These are phyloP conservation scores for Tirmania nivea DNA, from an alignment of 495 filamentous ascomycete species.

Conservation along the genomic window DNA sequence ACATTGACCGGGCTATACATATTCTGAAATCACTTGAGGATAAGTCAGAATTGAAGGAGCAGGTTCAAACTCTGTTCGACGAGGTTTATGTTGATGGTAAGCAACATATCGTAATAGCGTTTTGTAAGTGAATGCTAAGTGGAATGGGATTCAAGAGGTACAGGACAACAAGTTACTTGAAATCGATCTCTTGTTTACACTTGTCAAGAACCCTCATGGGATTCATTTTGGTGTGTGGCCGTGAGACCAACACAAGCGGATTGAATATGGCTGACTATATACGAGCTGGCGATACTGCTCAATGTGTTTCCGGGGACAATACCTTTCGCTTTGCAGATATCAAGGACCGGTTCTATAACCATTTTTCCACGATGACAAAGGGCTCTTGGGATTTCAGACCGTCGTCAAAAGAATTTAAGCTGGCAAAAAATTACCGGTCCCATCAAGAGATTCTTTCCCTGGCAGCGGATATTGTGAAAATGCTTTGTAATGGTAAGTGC, in stretches of 20 bases:
- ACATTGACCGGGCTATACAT: constrained; percentile 20
- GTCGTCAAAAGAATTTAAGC: constrained; percentile 17
- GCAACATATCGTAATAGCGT: too few species aligned
- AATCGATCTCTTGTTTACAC: constrained; percentile 20
- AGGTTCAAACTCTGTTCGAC: constrained; percentile 18
- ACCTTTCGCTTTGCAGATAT: constrained; percentile 25
- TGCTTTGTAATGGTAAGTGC: not conserved
- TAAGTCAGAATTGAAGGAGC: not conserved
- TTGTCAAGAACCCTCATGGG: constrained; percentile 19
- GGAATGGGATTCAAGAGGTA: too few species aligned
- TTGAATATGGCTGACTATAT: too few species aligned
- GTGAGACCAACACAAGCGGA: too few species aligned
- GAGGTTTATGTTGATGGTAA: constrained; percentile 27
- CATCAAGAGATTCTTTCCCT: constrained; percentile 26
- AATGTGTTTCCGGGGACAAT: constrained; percentile 26
- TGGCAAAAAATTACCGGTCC: constrained; percentile 25
- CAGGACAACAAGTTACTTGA: constrained; percentile 25
- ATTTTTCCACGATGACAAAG: constrained; percentile 11
- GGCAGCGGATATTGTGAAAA: constrained; percentile 23
- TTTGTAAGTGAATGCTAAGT: too few species aligned
- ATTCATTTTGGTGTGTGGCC: constrained; percentile 23
- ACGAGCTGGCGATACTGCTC: constrained; percentile 25
- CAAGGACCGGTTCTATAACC: constrained; percentile 23
- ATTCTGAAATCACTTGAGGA: constrained; percentile 9
- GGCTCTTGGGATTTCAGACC: constrained; percentile 8